A percentile compares a stretch with the other conserved stretches of the same genome.
Conservation (phyloP, 495 filamentous ascomycete genomes). For the Aspergillus biplanus region DNA sequence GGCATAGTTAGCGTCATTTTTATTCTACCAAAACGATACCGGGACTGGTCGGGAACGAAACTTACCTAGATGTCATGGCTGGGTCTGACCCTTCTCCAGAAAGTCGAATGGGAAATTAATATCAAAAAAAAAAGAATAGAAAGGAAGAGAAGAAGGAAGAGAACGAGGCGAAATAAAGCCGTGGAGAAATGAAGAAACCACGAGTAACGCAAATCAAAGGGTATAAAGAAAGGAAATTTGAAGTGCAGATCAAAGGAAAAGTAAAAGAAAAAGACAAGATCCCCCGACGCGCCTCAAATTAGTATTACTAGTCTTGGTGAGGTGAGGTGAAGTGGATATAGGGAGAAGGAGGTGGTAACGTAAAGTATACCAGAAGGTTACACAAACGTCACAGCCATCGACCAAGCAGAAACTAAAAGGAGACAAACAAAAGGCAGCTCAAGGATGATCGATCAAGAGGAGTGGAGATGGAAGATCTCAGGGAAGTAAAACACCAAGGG, state of each 20-base stretch:
- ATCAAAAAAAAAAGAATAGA: slow-evolving; percentile 13
- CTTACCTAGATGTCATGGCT: slow-evolving; percentile 61
- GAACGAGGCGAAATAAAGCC: neutral
- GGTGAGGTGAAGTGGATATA: slow-evolving; percentile 16
- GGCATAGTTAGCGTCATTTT: slow-evolving; percentile 39
- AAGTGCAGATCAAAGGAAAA: slow-evolving; percentile 13
- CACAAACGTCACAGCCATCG: slow-evolving; percentile 31
- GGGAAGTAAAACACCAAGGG: slow-evolving; percentile 6
- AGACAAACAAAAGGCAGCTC: slow-evolving; percentile 11
- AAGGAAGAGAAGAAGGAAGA: neutral
- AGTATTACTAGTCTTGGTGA: slow-evolving; percentile 14
- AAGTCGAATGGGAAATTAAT: slow-evolving; percentile 26
- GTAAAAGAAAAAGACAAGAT: slow-evolving; percentile 15
- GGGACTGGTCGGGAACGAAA: slow-evolving; percentile 30
- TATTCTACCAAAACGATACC: slow-evolving; percentile 31
- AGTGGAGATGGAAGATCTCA: slow-evolving; percentile 18
- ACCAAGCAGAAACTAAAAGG: slow-evolving; percentile 1
- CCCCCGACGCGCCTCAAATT: slow-evolving; percentile 22
- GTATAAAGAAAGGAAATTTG: neutral
- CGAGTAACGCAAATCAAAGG: slow-evolving; percentile 1
- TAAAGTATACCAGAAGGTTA: slow-evolving; percentile 28
- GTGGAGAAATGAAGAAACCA: neutral
- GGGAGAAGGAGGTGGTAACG: slow-evolving; percentile 15
- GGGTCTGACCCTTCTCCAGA: slow-evolving; percentile 21
- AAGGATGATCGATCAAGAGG: slow-evolving; percentile 15